These are phyloP conservation scores for Perkinsus olseni DNA, from an alignment of 169 alveolate genomes.

Conservation along the genomic window DNA sequence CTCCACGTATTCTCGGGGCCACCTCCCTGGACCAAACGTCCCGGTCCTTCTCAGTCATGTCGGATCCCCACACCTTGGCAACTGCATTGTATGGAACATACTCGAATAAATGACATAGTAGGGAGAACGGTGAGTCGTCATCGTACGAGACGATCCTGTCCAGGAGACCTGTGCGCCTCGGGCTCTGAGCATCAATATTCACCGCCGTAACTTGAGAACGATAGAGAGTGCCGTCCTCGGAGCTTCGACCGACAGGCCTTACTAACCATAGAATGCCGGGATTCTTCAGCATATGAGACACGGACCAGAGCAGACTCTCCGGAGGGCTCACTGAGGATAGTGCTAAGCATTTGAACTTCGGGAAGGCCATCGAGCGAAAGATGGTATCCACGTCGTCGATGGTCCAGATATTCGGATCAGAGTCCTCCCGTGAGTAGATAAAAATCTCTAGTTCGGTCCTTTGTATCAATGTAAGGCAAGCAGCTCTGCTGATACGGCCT, in stretches of 20 bases:
- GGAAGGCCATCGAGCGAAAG: neutral
- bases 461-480: neutral
- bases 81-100: neutral
- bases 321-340: neutral
- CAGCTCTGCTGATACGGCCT: neutral
- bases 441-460: neutral
- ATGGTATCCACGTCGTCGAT: neutral
- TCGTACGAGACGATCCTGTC: neutral
- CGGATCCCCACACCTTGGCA: neutral
- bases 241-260: neutral
- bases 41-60: neutral
- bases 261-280: neutral
- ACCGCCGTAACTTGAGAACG: neutral
- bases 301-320: neutral
- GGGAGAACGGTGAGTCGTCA: neutral
- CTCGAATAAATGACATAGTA: neutral
- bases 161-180: neutral
- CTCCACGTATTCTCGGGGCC: neutral
- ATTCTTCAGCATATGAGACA: neutral
- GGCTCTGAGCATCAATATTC: neutral
- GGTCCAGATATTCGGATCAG: neutral
- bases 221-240: neutral
- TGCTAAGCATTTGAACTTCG: neutral
- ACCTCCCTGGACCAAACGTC: neutral
- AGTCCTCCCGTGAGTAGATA: neutral